Conservation (phyloP, 129 eudicot genomes). For the Arctium minus region DNA sequence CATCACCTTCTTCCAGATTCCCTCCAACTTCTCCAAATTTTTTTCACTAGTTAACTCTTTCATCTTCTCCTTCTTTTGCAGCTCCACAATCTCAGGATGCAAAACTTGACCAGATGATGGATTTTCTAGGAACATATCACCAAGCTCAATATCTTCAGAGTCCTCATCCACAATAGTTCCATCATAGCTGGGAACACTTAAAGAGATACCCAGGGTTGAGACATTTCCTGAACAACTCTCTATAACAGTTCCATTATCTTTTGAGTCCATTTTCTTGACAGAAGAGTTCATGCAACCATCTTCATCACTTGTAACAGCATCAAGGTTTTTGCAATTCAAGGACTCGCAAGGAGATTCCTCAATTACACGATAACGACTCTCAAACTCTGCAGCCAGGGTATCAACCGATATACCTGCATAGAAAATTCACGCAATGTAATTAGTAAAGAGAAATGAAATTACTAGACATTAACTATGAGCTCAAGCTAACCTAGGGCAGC, state of each 20-base stretch:
- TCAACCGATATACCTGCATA: conserved; percentile 72
- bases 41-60: conserved; percentile 65
- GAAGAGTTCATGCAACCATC: conserved; percentile 25
- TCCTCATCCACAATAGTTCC: conserved; percentile 45
- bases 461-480: neutral
- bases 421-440: conserved; percentile 9
- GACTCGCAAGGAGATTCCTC: conserved; percentile 29
- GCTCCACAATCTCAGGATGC: conserved; percentile 52
- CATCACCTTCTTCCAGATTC: conserved; percentile 91
- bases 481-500: conserved; percentile 69
- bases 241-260: conserved; percentile 12
- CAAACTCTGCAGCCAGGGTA: conserved; percentile 53
- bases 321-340: conserved; percentile 20
- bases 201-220: conserved; percentile 22
- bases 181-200: conserved; percentile 32
- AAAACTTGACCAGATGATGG: conserved; percentile 39
- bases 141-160: conserved; percentile 75
- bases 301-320: conserved; percentile 20
- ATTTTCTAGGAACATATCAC: conserved; percentile 76
- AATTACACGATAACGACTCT: conserved; percentile 33
- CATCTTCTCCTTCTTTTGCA: conserved; percentile 75
- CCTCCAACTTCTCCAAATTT: conserved; percentile 76
- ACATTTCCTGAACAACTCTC: conserved; percentile 24
- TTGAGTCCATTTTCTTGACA: conserved; percentile 21
- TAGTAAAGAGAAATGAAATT: neutral